These are phyloP conservation scores for Celoporthe dispersa DNA, from an alignment of 2,329 filamentous ascomycete species.

Conservation along the genomic window DNA sequence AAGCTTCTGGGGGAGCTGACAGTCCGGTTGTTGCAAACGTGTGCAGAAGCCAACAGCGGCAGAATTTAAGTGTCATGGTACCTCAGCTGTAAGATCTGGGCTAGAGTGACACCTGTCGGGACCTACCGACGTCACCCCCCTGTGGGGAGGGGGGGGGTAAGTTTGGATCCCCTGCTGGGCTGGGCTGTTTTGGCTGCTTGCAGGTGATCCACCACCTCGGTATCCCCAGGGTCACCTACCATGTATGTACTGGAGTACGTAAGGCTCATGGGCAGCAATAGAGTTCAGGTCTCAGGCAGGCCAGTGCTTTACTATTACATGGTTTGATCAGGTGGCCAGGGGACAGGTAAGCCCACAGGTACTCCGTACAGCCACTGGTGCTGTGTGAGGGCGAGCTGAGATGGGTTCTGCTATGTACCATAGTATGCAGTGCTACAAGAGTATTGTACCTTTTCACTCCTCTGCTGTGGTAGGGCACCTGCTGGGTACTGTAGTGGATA, in stretches of 20 bases:
- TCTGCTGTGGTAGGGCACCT: not conserved
- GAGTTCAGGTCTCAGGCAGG: no score
- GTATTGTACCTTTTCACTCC: no score
- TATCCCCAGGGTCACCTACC: not conserved
- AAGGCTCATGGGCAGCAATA: no score
- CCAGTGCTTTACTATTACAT: no score
- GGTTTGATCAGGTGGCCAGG: no score
- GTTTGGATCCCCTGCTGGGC: not conserved
- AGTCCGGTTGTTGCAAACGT: not conserved
- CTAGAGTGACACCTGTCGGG: slow-evolving; percentile 1
- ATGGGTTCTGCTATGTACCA: no score
- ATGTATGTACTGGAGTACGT: no score
- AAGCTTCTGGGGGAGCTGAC: not conserved
- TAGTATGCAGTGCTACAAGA: not conserved
- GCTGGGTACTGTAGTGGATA: not conserved
- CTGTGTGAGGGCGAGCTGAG: not conserved
- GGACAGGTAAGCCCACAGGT: not conserved
- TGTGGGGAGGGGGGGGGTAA: no score
- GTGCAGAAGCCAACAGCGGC: not conserved
- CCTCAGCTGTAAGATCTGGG: not conserved
- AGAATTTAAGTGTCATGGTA: not conserved
- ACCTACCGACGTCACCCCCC: slow-evolving; percentile 18
- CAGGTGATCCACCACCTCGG: slow-evolving; percentile 14
- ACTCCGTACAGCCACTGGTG: not conserved
- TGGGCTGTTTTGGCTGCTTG: slow-evolving; percentile 15